Evolutionary conservation across 306 rosid species (phyloP).

Genomic region (Begonia peltatifolia): DNA sequence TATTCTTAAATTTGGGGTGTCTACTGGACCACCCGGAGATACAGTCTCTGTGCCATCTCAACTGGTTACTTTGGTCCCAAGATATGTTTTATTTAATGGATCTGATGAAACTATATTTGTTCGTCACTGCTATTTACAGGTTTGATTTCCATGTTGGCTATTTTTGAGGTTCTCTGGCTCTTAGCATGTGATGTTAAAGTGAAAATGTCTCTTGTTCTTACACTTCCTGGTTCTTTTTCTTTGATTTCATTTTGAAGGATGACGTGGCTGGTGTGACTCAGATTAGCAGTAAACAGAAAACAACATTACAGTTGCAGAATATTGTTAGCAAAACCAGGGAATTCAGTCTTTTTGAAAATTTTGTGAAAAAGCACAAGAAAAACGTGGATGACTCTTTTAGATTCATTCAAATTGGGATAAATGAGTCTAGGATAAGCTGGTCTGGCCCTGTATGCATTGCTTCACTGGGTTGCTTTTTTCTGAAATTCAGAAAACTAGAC

Average conservation of each 20-base stretch:
- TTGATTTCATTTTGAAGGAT: constrained; percentile 30
- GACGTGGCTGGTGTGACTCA: constrained; percentile 41
- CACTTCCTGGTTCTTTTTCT: background rate
- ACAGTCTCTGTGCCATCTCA: constrained; percentile 65
- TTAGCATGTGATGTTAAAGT: background rate
- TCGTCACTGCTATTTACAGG: constrained; percentile 85
- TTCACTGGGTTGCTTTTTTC: constrained; percentile 80
- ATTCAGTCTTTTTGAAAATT: constrained; percentile 54
- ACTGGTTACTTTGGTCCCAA: constrained; percentile 68
- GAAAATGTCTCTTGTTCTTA: constrained; percentile 1
- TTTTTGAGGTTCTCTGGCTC: constrained; percentile 6
- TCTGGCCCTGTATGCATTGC: constrained; percentile 94
- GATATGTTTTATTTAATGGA: constrained; percentile 67
- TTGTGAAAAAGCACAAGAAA: constrained; percentile 58
- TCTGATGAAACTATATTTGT: constrained; percentile 45
- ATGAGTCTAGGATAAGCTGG: constrained; percentile 61
- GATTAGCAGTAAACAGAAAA: constrained; percentile 45
- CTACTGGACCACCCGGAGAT: constrained; percentile 46
- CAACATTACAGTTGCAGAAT: constrained; percentile 44
- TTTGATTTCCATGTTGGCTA: constrained; percentile 14
- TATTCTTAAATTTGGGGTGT: constrained; percentile 65
- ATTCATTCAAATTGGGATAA: constrained; percentile 42
- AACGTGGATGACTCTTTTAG: constrained; percentile 38
- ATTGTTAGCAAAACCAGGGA: constrained; percentile 43
- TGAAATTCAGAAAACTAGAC: constrained; percentile 59